Base-by-base conservation (phyloP, 192 early-diverging fungal species). In the Mortierella antarctica region DNA sequence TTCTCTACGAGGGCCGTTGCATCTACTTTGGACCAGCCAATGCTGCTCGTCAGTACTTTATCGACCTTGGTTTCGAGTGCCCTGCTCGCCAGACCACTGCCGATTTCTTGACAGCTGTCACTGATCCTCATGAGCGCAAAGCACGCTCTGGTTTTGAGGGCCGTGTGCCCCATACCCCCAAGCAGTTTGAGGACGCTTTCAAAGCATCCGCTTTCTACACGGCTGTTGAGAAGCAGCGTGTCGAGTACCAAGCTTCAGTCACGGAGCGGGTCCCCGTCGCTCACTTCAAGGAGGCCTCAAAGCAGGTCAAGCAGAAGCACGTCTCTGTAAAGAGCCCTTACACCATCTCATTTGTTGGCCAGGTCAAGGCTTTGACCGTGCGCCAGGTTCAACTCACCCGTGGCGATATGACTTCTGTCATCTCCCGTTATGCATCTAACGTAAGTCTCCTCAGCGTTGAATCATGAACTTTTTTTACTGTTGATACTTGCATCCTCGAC, bases 81-180 rank as follows among this genome's bases (percentile, higher is more conserved):
- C 90, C 91, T 11, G 40, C 71, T 63, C 89, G 93, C 50, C 91
- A 93, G 82, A 91, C 91, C 11, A 90, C 89, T 0, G 88, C 92
- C 2, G 93, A 95, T 68, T 93, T 93, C 70, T 74, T 94, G 52
- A 93, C 91, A 0, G 91, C 91, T 13, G 58, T 94, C 10, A 93
- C 91, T 13, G 88, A 91, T 62, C 82, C 86, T 8, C 79, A 86
- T 10, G 88, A 90, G 71, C 84, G 89, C 57, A 88, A 85, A 73
- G 76, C 74, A 20, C 59, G 71, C 9, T 65, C 83, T 9, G 94
- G 90, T 9, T 92, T 85, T 70, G 90, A 93, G 70, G 66, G 81
- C 21, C 62, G 62, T 17, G 84, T 85, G 0, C 93, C 93, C 4
- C 74, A 75, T n/a, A 88, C 86, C 2, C 84, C 90, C 41, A 86